Base-by-base conservation (phyloP, 1,139 yeast species). In the Kurtzmaniella quercitrusa region DNA sequence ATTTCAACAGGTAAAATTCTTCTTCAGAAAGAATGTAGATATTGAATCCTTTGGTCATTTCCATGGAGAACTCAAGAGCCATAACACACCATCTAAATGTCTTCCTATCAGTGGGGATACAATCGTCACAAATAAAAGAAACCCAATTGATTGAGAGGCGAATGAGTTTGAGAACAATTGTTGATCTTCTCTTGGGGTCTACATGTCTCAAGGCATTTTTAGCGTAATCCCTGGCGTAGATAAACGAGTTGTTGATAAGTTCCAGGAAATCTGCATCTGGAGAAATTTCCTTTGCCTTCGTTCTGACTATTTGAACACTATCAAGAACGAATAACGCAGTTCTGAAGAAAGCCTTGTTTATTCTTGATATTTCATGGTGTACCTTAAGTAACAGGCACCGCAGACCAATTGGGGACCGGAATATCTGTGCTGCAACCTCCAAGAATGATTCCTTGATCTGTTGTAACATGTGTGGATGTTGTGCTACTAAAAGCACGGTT, bases 71-170 rank as follows among this genome's bases (percentile, higher is more conserved):
- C 60, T 93, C 98, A 52, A 93, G 73, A 0, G 98, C 98, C 14
- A 88, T 75, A 18, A 93, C 98, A 65, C 97, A 89, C 96, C 97
- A 93, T 55, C 95, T 73, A 60, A 93, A 93, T 0, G 98, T 93
- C 56, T 82, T 86, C 45, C 86, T 76, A 55, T 91, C 98, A 0
- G 95, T 85, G 0, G 97, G 96, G 17, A 82, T 82, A 67, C 98
- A 93, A 56, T 91, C 98, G 62, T 93, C 98, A 53, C 95, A 88
- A 34, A 93, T 82, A 57, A 89, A 91, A 47, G 90, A 79, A 8
- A 93, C 85, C 98, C 98, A 93, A 46, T 86, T 94, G 43, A 90
- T 81, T 39, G 95, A 80, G 48, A 90, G 65, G 47, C 82, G 82
- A 33, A 91, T 82, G 59, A 93, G 75, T 51, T 82, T 79, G 69